These are phyloP conservation scores for Gonium pectorale DNA, from an alignment of 139 green algal genomes.

Conservation along the genomic window DNA sequence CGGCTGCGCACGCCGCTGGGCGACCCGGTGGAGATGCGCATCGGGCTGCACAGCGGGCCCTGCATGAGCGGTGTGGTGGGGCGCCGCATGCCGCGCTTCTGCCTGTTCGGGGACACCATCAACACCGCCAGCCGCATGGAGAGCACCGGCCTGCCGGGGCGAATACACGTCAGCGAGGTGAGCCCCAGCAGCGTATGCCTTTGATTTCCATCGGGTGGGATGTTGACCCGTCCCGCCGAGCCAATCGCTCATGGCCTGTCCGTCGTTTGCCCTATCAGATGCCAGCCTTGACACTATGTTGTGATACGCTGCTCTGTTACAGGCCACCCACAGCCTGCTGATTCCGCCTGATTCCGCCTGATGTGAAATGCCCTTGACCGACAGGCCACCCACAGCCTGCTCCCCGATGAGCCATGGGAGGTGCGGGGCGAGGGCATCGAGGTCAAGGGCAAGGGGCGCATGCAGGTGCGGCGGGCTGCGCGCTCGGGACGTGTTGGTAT, in stretches of 20 bases:
- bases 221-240: too few relatives aligned
- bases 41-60: constrained; percentile 29
- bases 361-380: not conserved
- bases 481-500: not conserved
- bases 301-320: too few relatives aligned
- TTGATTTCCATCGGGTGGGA: too few relatives aligned
- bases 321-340: too few relatives aligned
- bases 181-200: too few relatives aligned
- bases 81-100: constrained; percentile 39
- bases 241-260: too few relatives aligned
- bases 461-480: not conserved
- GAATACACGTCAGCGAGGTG: constrained; percentile 37
- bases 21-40: constrained; percentile 28
- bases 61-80: constrained; percentile 47
- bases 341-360: too few relatives aligned
- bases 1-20: constrained; percentile 32
- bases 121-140: constrained; percentile 59
- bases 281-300: too few relatives aligned
- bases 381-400: not conserved
- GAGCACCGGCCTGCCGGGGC: constrained; percentile 19
- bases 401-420: constrained; percentile 6
- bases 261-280: too few relatives aligned
- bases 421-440: constrained; percentile 1
- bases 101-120: constrained; percentile 57
- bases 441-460: constrained; percentile 28